Evolutionary conservation across 345 rosid genomes (phyloP).

Genomic region (Laguncularia racemosa): DNA sequence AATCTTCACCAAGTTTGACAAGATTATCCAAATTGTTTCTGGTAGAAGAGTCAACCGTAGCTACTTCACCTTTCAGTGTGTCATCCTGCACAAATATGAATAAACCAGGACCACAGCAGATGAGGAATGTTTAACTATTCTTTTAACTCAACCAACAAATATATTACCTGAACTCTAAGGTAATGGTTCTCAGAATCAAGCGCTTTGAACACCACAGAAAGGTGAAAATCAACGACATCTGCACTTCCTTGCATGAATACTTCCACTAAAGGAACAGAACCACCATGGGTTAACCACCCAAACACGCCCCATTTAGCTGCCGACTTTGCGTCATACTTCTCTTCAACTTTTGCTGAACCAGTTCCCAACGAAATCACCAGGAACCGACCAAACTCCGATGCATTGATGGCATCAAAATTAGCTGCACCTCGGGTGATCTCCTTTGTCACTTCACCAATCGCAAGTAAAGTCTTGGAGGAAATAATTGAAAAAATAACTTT

Average conservation of each 20-base stretch:
- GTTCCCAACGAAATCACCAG: conserved; percentile 38
- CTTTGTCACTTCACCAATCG: conserved; percentile 34
- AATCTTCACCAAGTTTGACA: conserved; percentile 34
- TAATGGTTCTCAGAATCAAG: conserved; percentile 29
- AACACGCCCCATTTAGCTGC: conserved; percentile 34
- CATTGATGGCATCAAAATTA: conserved; percentile 17
- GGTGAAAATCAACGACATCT: conserved; percentile 33
- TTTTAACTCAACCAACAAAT: neutral
- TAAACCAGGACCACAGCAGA: too few species aligned
- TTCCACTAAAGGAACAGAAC: conserved; percentile 27
- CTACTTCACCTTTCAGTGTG: conserved; percentile 23
- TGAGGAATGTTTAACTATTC: neutral
- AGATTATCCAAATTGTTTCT: conserved; percentile 37
- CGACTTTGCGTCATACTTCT: conserved; percentile 21
- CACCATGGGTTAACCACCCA: conserved; percentile 28
- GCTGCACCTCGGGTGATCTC: conserved; percentile 11
- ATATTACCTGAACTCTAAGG: conserved; percentile 39
- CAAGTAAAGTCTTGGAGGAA: conserved; percentile 23
- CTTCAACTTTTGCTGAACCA: conserved; percentile 14
- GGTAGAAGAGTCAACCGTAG: conserved; percentile 50
- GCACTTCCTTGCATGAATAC: conserved; percentile 28
- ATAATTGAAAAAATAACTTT: neutral
- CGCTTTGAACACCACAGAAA: conserved; percentile 28
- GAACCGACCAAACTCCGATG: conserved; percentile 24
- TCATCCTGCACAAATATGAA: conserved; percentile 31